Percentiles rank a stretch among this genome's conserved stretches.
Conservation (phyloP, 1,139 yeast species). For the Yamadazyma sp. region DNA sequence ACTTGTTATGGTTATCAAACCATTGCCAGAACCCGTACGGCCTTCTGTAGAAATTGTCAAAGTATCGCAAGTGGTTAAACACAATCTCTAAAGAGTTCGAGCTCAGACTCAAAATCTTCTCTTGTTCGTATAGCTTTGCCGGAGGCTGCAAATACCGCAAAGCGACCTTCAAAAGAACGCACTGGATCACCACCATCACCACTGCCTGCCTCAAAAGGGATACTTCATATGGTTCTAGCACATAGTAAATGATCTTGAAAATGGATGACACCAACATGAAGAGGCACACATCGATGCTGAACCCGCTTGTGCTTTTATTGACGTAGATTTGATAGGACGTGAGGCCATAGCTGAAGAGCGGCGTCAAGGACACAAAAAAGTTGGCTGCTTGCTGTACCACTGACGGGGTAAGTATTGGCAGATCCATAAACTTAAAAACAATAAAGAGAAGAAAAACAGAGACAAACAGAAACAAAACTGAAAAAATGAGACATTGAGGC, state of each 20-base stretch:
- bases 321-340: constrained; percentile 69
- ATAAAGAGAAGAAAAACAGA: neutral
- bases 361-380: constrained; percentile 41
- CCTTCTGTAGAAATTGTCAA: constrained; percentile 68
- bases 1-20: constrained; percentile 52
- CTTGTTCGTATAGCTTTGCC: constrained; percentile 36
- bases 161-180: constrained; percentile 60
- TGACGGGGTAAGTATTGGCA: neutral
- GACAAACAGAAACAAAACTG: neutral
- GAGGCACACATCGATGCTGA: constrained; percentile 85
- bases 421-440: neutral
- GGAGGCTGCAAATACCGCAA: constrained; percentile 50
- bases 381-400: constrained; percentile 7
- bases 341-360: constrained; percentile 82
- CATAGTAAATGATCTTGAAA: constrained; percentile 71
- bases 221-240: constrained; percentile 76
- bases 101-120: constrained; percentile 26
- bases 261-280: constrained; percentile 83
- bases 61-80: constrained; percentile 42
- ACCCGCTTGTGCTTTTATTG: constrained; percentile 69
- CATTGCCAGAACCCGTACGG: constrained; percentile 85
- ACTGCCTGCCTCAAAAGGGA: constrained; percentile 74
- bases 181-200: constrained; percentile 76
- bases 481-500: too few relatives aligned
- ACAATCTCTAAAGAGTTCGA: constrained; percentile 10